A percentile compares a stretch with the other conserved stretches of the same genome.
Conservation (phyloP, 352 stramenopile species). For the Pythium sp. region DNA sequence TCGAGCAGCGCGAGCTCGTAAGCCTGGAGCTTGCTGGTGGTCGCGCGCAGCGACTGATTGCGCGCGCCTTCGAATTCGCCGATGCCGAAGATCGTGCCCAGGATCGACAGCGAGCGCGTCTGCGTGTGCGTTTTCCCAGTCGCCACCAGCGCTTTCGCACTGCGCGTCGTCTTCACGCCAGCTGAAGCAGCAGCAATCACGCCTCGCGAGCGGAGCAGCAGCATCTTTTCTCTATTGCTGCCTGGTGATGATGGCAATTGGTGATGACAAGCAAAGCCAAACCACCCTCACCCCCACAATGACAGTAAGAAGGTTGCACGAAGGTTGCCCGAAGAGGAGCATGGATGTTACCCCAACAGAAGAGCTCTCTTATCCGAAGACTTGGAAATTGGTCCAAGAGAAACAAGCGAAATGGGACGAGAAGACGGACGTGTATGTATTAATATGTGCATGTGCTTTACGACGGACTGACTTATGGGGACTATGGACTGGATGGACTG, state of each 20-base stretch:
- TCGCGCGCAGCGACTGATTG: slow-evolving; percentile 49
- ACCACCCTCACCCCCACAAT: neutral
- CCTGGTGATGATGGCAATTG: slow-evolving; percentile 6
- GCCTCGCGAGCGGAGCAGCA: neutral
- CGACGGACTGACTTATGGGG: neutral
- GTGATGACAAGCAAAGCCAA: neutral
- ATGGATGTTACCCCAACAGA: neutral
- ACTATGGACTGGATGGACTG: neutral
- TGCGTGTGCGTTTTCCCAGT: neutral
- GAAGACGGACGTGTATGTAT: neutral
- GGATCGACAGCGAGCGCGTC: slow-evolving; percentile 53
- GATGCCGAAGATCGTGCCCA: slow-evolving; percentile 78
- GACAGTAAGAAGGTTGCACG: neutral
- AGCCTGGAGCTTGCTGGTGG: slow-evolving; percentile 66
- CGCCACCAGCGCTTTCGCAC: neutral
- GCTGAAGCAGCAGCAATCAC: neutral
- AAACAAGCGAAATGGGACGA: neutral
- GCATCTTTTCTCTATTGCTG: slow-evolving; percentile 1
- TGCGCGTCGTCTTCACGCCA: neutral
- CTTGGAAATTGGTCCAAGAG: neutral
- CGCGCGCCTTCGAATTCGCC: slow-evolving; percentile 74
- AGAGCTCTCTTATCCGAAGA: neutral
- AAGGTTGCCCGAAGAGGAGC: neutral
- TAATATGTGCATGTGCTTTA: neutral
- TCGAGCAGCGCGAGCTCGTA: slow-evolving; percentile 72